phyloP scores from a whole-genome alignment of 2,329 filamentous ascomycete species.

The Alternaria tenuissima region DNA sequence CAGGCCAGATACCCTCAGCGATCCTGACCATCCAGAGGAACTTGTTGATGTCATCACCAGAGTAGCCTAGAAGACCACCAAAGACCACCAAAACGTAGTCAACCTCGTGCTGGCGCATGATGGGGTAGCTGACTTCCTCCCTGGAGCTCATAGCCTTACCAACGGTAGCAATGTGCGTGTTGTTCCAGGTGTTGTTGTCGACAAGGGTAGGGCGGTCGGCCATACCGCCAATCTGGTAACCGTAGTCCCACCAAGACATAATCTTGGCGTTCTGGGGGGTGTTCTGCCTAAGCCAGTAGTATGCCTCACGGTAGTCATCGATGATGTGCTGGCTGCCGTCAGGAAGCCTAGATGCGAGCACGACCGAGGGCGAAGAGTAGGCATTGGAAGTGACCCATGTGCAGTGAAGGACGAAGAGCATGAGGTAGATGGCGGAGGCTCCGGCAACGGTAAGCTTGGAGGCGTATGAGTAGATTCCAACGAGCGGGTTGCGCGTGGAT shows the following conservation, averaged over 20 bases:
- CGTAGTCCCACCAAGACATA: constrained; percentile 99
- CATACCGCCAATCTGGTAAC: constrained; percentile 99
- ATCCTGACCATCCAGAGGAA: constrained; percentile 99
- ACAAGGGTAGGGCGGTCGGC: constrained; percentile 95
- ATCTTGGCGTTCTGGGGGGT: constrained; percentile 94
- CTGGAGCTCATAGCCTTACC: constrained; percentile 98
- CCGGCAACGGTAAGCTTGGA: constrained; percentile 82
- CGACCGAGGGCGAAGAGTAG: constrained; percentile 97
- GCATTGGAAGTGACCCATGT: constrained; percentile 99
- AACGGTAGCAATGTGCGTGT: constrained; percentile 98
- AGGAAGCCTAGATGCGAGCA: constrained; percentile 88
- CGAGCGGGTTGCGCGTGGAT: constrained; percentile 73
- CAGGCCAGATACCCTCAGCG: constrained; percentile 99
- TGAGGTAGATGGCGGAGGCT: constrained; percentile 77
- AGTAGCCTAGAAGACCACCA: constrained; percentile 94
- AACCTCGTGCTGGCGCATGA: constrained; percentile 97
- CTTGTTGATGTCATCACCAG: constrained; percentile 99
- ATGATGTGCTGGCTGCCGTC: constrained; percentile 98
- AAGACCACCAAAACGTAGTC: constrained; percentile 99
- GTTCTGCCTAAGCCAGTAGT: constrained; percentile 99
- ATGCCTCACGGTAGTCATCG: constrained; percentile 98
- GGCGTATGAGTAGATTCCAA: constrained; percentile 83
- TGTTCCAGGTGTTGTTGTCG: constrained; percentile 99
- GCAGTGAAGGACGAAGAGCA: constrained; percentile 96
- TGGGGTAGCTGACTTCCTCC: constrained; percentile 98